Base-by-base conservation (phyloP, 768 basidiomycete species). In the Russula vinacea region DNA sequence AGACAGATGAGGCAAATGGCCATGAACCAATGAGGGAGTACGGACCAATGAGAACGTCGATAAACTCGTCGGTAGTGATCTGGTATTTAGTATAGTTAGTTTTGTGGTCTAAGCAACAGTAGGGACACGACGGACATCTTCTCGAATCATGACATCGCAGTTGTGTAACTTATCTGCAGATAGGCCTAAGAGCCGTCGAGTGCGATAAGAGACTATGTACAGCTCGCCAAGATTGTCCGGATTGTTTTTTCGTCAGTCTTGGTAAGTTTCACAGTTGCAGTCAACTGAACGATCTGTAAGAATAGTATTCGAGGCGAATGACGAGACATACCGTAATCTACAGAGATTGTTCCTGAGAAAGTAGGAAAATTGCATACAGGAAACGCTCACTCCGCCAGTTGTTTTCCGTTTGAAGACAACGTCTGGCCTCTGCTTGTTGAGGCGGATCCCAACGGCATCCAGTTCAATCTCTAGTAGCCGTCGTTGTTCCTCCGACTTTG, bases 71-170 rank as follows among this genome's bases (percentile, higher is more conserved):
- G 5, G 88, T 90, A 9, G 92, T 90, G 62, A 97, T 94, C 94
- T 96, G 56, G 56, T 58, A 64, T 61, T 50, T 40, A 10, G 44
- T 62, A 51, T 44, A 7, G 42, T 65, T 22, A 62, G 47, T 33
- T 64, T 40, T 56, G 42, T 56, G 63, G 51, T 35, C n/a, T 39
- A 55, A 65, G 60, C 50, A 19, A 52, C 35, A 58, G 57, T 26
- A 45, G 35, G 75, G 81, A 33, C 3, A 60, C 69, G 37, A 62
- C 65, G 10, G 70, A 97, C 94, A 76, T 99, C 96, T 80, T 99
- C 95, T 72, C 97, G 83, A 70, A 99, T 93, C 94, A 98, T 96
- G 10, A 98, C 89, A 75, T 99, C 96, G 72, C 94, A 96, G 71
- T 96, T 92, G 72, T 93, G 92, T 33, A 94, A 76, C 75, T 92